Base-by-base conservation (phyloP, 1,139 yeast species). In the Kodamaea sp. region DNA sequence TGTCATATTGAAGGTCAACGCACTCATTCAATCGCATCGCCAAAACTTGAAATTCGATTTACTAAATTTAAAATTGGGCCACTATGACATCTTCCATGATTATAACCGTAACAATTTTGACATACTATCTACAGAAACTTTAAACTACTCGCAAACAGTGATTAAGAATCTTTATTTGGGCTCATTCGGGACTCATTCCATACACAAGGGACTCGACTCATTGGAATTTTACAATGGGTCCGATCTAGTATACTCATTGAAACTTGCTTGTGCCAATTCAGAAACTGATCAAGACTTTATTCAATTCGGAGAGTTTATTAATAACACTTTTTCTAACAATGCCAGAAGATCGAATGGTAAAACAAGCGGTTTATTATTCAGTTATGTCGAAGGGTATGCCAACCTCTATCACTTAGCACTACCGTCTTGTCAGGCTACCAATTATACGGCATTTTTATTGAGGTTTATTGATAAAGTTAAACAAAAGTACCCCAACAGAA, bases 171-270 rank as follows among this genome's bases (percentile, higher is more conserved):
- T 29, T n/a, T 40, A 20, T 32, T 28, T 40, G 2, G 31, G 31
- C 8, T 24, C 25, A 3, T 40, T 40, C 24, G 43, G 39, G 7
- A 10, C n/a, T 7, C 37, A 37, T 26, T 37, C 43, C 3, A 32
- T 40, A 3, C 43, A 40, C 22, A 23, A 30, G 22, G 34, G 37
- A 8, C 27, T 31, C 6, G 32, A 38, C 28, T 36, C 32, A 10
- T 28, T 40, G n/a, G 24, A 24, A 8, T 34, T 40, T 27, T 36
- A 40, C 22, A 29, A 36, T 20, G 24, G 31, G n/a, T 28, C 28
- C 9, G 10, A n/a, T 2, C 26, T 33, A 8, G 39, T 33, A 1
- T 15, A 34, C 10, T 11, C 34, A 6, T 29, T 39, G 9, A 27
- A 26, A 15, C 24, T 39, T 8, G 20, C 4, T 3, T 15, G 20